Evolutionary conservation across 2,329 filamentous ascomycete species (phyloP), one percentile per base, ranked within the genome.

Genomic region (Davidsoniella australis): DNA sequence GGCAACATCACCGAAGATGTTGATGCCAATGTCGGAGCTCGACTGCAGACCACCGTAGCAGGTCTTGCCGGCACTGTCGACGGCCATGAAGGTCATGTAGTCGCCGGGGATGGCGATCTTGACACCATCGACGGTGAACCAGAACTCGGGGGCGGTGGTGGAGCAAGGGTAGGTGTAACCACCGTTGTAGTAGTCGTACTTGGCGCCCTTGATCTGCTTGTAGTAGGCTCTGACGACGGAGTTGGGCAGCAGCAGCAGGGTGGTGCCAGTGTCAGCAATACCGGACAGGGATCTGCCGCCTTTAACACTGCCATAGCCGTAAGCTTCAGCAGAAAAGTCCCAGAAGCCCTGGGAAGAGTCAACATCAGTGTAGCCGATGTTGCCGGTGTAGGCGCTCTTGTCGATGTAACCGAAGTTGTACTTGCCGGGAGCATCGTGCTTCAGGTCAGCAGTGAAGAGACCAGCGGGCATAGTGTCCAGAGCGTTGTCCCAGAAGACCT

Each of bases 381-480:
- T 57, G 33, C 82, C 82, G 2, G 61, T 67, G 61, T 81, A 82
- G 57, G 82, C 77, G 50, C 64, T 65, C 1, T 58, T 59, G 60
- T 88, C 80, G 57, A 88, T 78, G 56, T 63, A 70, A 53, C 84
- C 84, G 57, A 88, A 88, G 59, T 85, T 78, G 64, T 85, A 88
- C 26, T 73, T 70, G 42, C 82, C 82, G 2, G 68, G 65, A 14
- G 68, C 67, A 52, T 71, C 68, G 55, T 73, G 70, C 58, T 75
- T 74, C 41, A 89, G 68, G 53, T 81, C 72, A 20, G 79, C 81
- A 0, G 82, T 84, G 64, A 88, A 82, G 39, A 88, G 64, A 38
- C 40, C 40, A 33, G 16, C 36, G 47, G 40, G 20, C 20, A 49
- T 23, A 6, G 29, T 8, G 24, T 20, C n/a, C 47, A 44, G 24